Evolutionary conservation across 371 early-diverging fungal genomes (phyloP).

Genomic region (Synchytrium microbalum): DNA sequence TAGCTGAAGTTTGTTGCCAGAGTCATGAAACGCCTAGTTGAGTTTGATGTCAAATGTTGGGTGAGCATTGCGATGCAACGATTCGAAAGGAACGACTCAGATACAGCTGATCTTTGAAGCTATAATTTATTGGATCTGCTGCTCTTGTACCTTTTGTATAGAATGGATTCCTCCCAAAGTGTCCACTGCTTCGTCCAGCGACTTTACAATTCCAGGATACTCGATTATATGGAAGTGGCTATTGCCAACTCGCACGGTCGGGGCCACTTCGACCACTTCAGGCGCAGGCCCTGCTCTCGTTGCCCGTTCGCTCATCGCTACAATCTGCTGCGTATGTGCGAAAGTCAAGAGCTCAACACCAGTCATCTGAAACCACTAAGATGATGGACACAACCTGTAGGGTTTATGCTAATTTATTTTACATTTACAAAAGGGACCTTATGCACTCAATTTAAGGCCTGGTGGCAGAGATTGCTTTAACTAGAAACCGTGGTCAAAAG

Average conservation of each 20-base stretch:
- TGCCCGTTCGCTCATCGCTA: no score
- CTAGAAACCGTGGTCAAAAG: background rate
- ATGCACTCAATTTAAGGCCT: constrained; percentile 9
- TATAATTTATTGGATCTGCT: background rate
- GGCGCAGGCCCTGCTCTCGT: no score
- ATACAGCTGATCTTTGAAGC: no score
- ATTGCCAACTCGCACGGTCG: background rate
- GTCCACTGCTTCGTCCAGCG: constrained; percentile 33
- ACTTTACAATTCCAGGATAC: constrained; percentile 50
- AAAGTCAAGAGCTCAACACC: no score
- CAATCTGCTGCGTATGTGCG: no score
- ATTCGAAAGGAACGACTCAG: background rate
- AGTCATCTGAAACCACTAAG: no score
- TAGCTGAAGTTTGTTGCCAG: constrained; percentile 36
- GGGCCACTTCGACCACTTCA: no score
- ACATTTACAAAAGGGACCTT: no score
- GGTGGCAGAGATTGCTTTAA: constrained; percentile 37
- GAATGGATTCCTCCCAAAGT: constrained; percentile 45
- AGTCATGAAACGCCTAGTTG: constrained; percentile 23
- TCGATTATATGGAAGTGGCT: constrained; percentile 42
- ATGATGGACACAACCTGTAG: no score
- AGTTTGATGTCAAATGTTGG: background rate
- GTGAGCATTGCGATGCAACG: background rate
- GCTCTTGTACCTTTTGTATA: constrained; percentile 24
- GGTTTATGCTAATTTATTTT: no score